Evolutionary conservation across 2,329 filamentous ascomycete genomes (phyloP), one percentile per base, ranked within the genome.

Genomic region (Ophiostoma montium): DNA sequence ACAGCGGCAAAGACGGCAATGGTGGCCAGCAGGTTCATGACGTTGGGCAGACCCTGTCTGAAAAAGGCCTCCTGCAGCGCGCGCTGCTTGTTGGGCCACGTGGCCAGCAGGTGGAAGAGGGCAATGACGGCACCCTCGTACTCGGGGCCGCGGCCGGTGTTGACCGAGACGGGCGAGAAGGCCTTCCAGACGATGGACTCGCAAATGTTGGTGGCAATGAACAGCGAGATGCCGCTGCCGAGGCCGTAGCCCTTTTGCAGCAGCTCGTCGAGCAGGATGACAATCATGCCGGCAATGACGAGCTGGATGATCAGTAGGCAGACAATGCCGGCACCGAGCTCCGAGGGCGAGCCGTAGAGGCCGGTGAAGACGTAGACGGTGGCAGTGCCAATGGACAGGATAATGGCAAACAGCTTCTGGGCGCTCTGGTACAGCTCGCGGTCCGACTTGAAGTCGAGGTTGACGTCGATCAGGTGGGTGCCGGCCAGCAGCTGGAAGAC

Each of bases 141-240:
- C 72, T 98, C 92, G 61, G 94, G 94, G 53, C 92, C 92, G 78
- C 92, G 88, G 59, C 92, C 92, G 57, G 94, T 98, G 79, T 98
- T 98, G 74, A 96, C 94, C 65, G 92, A 96, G 53, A 89, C 96
- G 50, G 94, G 94, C 48, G 90, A 96, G 77, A 98, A 96, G 47
- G 94, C 92, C 78, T 95, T 95, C 92, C 92, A 98, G 73, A 98
- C 85, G 68, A 98, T 98, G 51, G 90, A 95, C 76, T 98, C 92
- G 86, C 92, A 98, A 64, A 98, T 96, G 79, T 96, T 96, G 74
- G 92, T 98, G 58, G 92, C 92, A 65, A 98, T 98, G 78, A 98
- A 98, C 56, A 98, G 85, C 44, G 90, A 96, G 67, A 98, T 98
- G 71, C 92, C 92, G 65, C 86, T 94, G 70, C 92, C 92, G 57